A percentile compares a stretch with the other conserved stretches of the same genome.
phyloP scores from a whole-genome alignment of 495 filamentous ascomycete species.

The Aspergillus steynii region DNA sequence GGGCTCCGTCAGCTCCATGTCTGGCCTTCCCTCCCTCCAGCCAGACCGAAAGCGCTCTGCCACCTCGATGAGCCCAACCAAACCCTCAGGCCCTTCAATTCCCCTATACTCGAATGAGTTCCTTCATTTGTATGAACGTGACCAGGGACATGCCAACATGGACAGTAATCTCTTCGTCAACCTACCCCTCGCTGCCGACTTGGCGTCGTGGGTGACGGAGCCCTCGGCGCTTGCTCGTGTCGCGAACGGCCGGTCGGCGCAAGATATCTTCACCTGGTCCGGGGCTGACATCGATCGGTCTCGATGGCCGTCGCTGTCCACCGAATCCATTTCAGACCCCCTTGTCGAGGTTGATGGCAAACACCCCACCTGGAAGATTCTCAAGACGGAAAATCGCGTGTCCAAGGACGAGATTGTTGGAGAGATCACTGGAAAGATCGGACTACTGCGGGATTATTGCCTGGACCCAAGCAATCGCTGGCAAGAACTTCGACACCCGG shows the following conservation, averaged over 20 bases:
- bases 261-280: constrained; percentile 52
- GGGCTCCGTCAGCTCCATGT: constrained; percentile 64
- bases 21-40: constrained; percentile 34
- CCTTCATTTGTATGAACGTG: constrained; percentile 65
- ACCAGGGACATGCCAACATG: constrained; percentile 50
- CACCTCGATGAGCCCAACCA: constrained; percentile 54
- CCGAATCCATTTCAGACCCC: constrained; percentile 46
- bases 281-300: constrained; percentile 57
- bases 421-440: constrained; percentile 85
- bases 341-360: constrained; percentile 43
- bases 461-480: constrained; percentile 72
- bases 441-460: constrained; percentile 74
- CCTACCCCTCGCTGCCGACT: constrained; percentile 63
- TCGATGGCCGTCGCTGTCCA: constrained; percentile 47
- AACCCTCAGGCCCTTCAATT: constrained; percentile 45
- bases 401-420: constrained; percentile 71
- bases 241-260: constrained; percentile 40
- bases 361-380: constrained; percentile 66
- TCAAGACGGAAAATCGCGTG: constrained; percentile 64
- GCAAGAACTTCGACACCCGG: constrained; percentile 72
- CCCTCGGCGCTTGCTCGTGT: constrained; percentile 46
- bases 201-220: constrained; percentile 74
- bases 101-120: constrained; percentile 70
- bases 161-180: constrained; percentile 62
- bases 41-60: constrained; percentile 58